These are phyloP conservation scores for Aspergillus unguis DNA, from an alignment of 2,329 filamentous ascomycete genomes.

Conservation along the genomic window DNA sequence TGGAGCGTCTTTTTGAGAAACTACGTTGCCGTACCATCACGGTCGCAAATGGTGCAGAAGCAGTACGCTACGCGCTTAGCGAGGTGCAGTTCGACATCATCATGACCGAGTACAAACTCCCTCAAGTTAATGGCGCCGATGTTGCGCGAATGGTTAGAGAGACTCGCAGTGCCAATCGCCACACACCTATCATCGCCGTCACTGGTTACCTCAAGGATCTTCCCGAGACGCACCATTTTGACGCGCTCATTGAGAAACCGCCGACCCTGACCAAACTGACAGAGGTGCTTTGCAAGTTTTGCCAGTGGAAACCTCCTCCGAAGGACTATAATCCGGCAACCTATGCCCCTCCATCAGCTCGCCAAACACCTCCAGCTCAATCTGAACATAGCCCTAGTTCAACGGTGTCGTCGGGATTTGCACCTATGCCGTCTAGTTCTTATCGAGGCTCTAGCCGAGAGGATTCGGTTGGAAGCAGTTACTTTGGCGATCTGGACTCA, in stretches of 20 bases:
- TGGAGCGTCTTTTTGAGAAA: constrained; percentile 96
- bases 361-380: constrained; percentile 58
- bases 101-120: constrained; percentile 94
- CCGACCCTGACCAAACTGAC: constrained; percentile 88
- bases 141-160: constrained; percentile 97
- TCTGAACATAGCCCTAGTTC: constrained; percentile 80
- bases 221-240: constrained; percentile 91
- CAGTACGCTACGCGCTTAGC: constrained; percentile 87
- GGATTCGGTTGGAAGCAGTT: constrained; percentile 77
- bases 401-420: constrained; percentile 71
- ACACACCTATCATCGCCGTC: constrained; percentile 93
- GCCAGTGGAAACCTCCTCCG: constrained; percentile 85
- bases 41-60: constrained; percentile 84
- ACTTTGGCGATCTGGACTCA: constrained; percentile 82
- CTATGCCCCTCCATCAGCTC: constrained; percentile 59
- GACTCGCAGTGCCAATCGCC: constrained; percentile 89
- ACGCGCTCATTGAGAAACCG: constrained; percentile 92
- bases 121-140: constrained; percentile 91
- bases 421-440: constrained; percentile 67
- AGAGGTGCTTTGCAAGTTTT: constrained; percentile 81
- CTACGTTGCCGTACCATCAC: constrained; percentile 90
- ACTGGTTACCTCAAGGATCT: constrained; percentile 98
- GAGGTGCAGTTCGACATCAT: constrained; percentile 99
- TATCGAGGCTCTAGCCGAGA: constrained; percentile 77
- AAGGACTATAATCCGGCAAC: constrained; percentile 57